These are phyloP conservation scores for Aquilaria sinensis DNA, from an alignment of 345 rosid species.

Conservation along the genomic window DNA sequence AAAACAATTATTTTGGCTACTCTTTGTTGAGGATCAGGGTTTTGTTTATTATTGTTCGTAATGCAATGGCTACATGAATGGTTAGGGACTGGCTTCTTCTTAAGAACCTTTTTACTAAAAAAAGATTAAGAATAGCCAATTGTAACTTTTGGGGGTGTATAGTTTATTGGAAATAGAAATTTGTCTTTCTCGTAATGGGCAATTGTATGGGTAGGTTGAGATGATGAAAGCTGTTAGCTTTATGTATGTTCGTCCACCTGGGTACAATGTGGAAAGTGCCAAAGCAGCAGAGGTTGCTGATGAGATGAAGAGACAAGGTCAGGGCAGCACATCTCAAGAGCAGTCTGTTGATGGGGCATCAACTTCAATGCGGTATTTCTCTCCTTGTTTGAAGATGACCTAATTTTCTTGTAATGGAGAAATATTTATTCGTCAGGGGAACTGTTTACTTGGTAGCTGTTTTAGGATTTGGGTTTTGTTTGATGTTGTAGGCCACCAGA, in stretches of 20 bases:
- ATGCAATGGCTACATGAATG: no score
- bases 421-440: no score
- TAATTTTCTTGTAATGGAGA: not conserved
- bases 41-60: no score
- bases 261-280: constrained; percentile 92
- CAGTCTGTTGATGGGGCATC: constrained; percentile 22
- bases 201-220: constrained; percentile 44
- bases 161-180: not conserved
- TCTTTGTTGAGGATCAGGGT: no score
- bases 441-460: not conserved
- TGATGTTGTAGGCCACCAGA: constrained; percentile 33
- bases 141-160: not conserved
- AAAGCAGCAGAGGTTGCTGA: constrained; percentile 86
- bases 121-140: not conserved
- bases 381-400: not conserved
- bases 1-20: no score
- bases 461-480: not conserved
- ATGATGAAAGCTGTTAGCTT: constrained; percentile 96
- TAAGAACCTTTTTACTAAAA: not conserved
- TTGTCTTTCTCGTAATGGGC: constrained; percentile 4
- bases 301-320: constrained; percentile 35
- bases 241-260: constrained; percentile 97
- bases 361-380: constrained; percentile 30
- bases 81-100: not conserved
- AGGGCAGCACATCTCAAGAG: constrained; percentile 21